Evolutionary conservation across 2,329 filamentous ascomycete genomes (phyloP), one percentile per base, ranked within the genome.

Genomic region (Orbilia blumenaviensis): DNA sequence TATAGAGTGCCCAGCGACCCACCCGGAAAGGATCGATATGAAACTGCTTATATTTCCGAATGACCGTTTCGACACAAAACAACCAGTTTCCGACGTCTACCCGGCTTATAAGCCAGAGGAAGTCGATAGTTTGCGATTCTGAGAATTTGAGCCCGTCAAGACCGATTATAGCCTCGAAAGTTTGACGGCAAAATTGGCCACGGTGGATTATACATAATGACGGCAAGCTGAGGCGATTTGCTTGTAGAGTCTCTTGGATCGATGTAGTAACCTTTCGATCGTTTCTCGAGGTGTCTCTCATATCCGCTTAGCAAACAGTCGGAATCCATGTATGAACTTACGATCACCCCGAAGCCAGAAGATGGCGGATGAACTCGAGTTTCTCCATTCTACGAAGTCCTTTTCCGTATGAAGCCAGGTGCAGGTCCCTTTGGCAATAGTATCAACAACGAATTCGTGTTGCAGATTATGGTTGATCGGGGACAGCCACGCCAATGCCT

Each of bases 401-500:
- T 58, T 21, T 25, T 79, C 62, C n/a, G 66, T 23, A 14, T 78
- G 46, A 10, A 81, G 42, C 79, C 79, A 81, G 10, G 58, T 29
- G 7, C 80, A 78, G 29, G 80, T 80, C 8, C 63, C 32, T 0
- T 42, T 16, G 14, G 78, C 62, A 3, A 78, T 77, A 18, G 41
- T 64, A n/a, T 72, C 58, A n/a, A 42, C 63, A 16, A 73, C 66
- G 44, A 36, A 63, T 2, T 61, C 27, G 23, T 81, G 80, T 18
- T 80, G 78, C 6, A 66, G 41, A 14, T 56, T 36, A 42, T 78
- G 80, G 14, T 78, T 79, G 18, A 77, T 78, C 41, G 54, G 73
- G 38, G 78, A 82, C 18, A 79, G 77, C 80, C 80, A 82, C 27
- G 79, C 38, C 0, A 82, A 66, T 32, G 81, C 78, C 12, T 72